Percentiles rank a stretch among this genome's conserved stretches.
Conservation (phyloP, 305 asterid species). For the Fraxinus floribunda region DNA sequence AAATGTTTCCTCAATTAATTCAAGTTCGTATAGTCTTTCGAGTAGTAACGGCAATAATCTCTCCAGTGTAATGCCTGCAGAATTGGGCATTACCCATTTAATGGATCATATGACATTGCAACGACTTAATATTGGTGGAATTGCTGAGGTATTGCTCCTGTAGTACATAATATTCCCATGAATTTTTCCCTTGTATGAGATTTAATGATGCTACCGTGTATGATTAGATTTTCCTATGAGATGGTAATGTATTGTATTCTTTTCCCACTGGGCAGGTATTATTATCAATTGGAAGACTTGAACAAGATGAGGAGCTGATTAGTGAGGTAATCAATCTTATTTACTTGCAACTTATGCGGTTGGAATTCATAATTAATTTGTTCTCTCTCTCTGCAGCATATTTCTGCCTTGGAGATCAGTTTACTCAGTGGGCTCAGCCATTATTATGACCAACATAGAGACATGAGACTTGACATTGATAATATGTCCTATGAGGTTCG, state of each 20-base stretch:
- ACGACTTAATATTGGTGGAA: conserved; percentile 49
- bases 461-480: conserved; percentile 83
- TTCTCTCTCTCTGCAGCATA: conserved; percentile 46
- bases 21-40: conserved; percentile 43
- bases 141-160: conserved; percentile 57
- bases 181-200: background rate
- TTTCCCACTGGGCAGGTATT: conserved; percentile 42
- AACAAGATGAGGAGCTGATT: conserved; percentile 26
- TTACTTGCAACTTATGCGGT: conserved; percentile 1
- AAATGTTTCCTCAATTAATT: conserved; percentile 39
- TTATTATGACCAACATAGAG: conserved; percentile 69
- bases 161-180: background rate
- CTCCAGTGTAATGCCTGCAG: conserved; percentile 33
- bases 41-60: conserved; percentile 32
- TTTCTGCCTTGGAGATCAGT: conserved; percentile 56
- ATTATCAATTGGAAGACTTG: conserved; percentile 48
- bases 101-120: conserved; percentile 39
- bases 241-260: background rate
- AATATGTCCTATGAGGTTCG: conserved; percentile 87
- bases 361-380: conserved; percentile 1
- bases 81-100: conserved; percentile 32
- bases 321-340: conserved; percentile 1
- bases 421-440: conserved; percentile 53
- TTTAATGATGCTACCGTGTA: background rate
- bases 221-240: background rate